Base-by-base conservation (phyloP, 2,329 filamentous ascomycete species). In the Colletotrichum sp. region DNA sequence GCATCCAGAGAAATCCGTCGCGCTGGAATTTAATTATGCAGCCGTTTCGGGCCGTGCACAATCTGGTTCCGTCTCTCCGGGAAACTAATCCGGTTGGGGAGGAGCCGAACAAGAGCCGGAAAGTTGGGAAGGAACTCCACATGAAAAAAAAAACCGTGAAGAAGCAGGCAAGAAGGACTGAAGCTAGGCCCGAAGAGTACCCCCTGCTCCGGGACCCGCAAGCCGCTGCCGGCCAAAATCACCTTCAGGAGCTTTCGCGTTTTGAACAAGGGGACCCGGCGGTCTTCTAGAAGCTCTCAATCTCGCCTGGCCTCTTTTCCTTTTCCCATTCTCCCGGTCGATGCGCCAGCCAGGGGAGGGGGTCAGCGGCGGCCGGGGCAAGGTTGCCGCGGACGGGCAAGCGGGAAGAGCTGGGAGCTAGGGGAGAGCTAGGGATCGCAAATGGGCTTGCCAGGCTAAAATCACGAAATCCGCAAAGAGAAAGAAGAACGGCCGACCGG, bases 251-350 rank as follows among this genome's bases (percentile, higher is more conserved):
- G 64, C 24, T 65, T 14, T 26, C 43, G 48, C 52, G 32, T 26
- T 43, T n/a, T 61, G 32, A 6, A 43, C 55, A 61, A 34, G 67
- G 67, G 34, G 52, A 60, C 67, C 36, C 39, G 26, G 59, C 73
- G 39, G n/a, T 60, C 6, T 75, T 75, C 73, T 73, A 75, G 73
- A 75, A 75, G 63, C 48, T 61, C 48, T 36, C 34, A 39, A 70
- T 39, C 36, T 61, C 26, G 59, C 36, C 30, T 67, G 39, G 39
- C 26, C 24, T 12, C 28, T 39, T 43, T 55, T 14, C 18, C 71
- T 39, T n/a, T 48, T 68, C 48, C 66, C 66, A 68, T 70, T 63
- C 21, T 63, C 36, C 57, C 68, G 57, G 68, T 70, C 68, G 39
- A 57, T 69, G 67, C 67, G 52, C 61, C 61, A 28, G 24, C 30